Percentiles rank a stretch among this genome's conserved stretches.
Evolutionary conservation across 1,284 basidiomycete species (phyloP).

Genomic region (Boletus subluridellus): DNA sequence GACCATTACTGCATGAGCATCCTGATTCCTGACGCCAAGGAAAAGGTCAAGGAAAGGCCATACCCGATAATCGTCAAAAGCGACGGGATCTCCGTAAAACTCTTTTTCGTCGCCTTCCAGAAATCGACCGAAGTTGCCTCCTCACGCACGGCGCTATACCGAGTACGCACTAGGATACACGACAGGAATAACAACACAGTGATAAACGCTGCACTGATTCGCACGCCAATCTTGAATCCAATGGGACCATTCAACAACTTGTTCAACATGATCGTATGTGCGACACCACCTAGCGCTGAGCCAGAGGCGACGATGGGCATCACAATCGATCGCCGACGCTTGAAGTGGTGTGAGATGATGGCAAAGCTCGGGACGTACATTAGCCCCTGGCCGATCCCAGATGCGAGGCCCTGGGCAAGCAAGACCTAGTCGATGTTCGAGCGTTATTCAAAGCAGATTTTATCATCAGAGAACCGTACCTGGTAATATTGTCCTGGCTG

Average conservation of each 20-base stretch:
- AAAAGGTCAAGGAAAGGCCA: background rate
- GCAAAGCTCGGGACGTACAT: slow-evolving; percentile 34
- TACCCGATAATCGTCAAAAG: slow-evolving; percentile 29
- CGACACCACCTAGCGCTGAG: slow-evolving; percentile 31
- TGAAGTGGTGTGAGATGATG: slow-evolving; percentile 39
- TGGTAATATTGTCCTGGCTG: no score
- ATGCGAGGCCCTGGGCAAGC: slow-evolving; percentile 34
- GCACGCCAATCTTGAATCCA: slow-evolving; percentile 28
- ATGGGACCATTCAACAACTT: slow-evolving; percentile 32
- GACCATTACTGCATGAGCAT: background rate
- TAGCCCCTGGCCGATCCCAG: slow-evolving; percentile 35
- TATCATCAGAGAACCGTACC: no score
- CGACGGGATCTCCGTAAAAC: slow-evolving; percentile 24
- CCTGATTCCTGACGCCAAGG: background rate
- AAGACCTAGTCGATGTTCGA: slow-evolving; percentile 17
- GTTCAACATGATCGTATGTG: slow-evolving; percentile 41
- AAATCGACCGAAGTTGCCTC: slow-evolving; percentile 1
- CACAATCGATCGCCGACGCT: slow-evolving; percentile 25
- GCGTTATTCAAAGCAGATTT: no score
- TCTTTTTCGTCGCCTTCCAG: slow-evolving; percentile 23
- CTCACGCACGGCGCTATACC: background rate
- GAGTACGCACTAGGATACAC: no score
- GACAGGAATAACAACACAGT: no score
- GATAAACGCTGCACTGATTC: slow-evolving; percentile 24
- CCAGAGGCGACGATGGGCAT: slow-evolving; percentile 36